Conservation (phyloP, 2,329 filamentous ascomycete genomes). For the Venturia effusa region DNA sequence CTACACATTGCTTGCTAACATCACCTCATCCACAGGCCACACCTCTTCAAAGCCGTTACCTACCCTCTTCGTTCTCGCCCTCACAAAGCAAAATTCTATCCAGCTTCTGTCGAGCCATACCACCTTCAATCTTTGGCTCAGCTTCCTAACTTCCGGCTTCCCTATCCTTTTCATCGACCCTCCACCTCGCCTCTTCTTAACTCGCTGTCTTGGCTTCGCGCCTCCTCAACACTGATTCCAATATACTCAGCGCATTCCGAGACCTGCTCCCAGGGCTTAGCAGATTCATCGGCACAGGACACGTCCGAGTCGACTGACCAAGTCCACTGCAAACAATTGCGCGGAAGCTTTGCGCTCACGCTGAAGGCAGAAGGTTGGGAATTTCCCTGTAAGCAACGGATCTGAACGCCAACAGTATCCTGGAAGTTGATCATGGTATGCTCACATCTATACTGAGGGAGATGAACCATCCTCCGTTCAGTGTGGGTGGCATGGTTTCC, state of each 20-base stretch:
- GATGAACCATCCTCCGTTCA: not conserved
- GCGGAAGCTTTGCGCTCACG: not conserved
- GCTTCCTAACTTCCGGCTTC: not conserved
- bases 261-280: not conserved
- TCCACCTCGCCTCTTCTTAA: not conserved
- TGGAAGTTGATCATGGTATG: not conserved
- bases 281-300: not conserved
- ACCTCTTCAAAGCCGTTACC: not conserved
- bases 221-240: not conserved
- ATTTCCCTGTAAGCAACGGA: not conserved
- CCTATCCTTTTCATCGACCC: not conserved
- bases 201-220: not conserved
- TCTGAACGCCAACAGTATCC: not conserved
- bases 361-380: not conserved
- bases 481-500: not conserved
- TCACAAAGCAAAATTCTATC: not conserved
- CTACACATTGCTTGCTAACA: no score
- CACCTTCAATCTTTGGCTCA: not conserved
- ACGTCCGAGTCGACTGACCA: not conserved
- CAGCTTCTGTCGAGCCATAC: not conserved
- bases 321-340: not conserved
- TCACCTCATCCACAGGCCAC: not conserved
- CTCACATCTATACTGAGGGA: not conserved
- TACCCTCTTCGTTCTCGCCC: not conserved
- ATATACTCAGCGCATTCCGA: no score